A percentile compares a stretch with the other conserved stretches of the same genome.
phyloP scores from a whole-genome alignment of 2,329 filamentous ascomycete species.

The Helotiales sp. region DNA sequence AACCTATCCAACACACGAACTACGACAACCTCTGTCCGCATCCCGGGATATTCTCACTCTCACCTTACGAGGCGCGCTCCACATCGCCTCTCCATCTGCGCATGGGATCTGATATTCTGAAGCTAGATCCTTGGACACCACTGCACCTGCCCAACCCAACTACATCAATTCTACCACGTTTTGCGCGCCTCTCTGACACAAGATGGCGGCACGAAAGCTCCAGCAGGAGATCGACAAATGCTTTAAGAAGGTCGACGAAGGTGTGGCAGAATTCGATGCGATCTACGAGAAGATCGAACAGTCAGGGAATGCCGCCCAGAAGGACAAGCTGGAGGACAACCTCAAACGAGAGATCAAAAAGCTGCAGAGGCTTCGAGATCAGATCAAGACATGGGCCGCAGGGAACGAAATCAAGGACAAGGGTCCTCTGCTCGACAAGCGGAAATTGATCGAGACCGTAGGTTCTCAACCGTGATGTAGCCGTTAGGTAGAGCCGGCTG shows the following conservation, averaged over 20 bases:
- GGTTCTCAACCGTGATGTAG: conserved; percentile 22
- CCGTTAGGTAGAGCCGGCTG: conserved; percentile 31
- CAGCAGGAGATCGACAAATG: conserved; percentile 99
- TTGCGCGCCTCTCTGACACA: conserved; percentile 43
- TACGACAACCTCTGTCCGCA: background rate
- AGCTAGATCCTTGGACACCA: conserved; percentile 39
- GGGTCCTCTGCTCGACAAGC: conserved; percentile 88
- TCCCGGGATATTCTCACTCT: background rate
- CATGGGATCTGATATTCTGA: conserved; percentile 37
- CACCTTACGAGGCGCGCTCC: conserved; percentile 20
- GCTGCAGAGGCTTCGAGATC: conserved; percentile 92
- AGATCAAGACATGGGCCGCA: conserved; percentile 99
- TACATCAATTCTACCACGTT: conserved; percentile 24
- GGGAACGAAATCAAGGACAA: conserved; percentile 99
- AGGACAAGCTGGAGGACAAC: conserved; percentile 97
- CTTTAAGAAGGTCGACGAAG: conserved; percentile 98
- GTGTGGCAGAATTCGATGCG: conserved; percentile 86
- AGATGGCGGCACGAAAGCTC: conserved; percentile 94
- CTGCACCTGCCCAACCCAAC: conserved; percentile 30
- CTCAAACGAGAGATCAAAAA: conserved; percentile 99
- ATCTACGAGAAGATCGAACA: conserved; percentile 99
- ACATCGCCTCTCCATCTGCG: conserved; percentile 25
- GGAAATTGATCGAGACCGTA: conserved; percentile 97
- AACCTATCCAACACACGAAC: background rate
- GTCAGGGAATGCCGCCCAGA: conserved; percentile 90